Percentiles rank a stretch among this genome's conserved stretches.
phyloP scores from a whole-genome alignment of 306 rosid genomes.

The Ammopiptanthus mongolicus region DNA sequence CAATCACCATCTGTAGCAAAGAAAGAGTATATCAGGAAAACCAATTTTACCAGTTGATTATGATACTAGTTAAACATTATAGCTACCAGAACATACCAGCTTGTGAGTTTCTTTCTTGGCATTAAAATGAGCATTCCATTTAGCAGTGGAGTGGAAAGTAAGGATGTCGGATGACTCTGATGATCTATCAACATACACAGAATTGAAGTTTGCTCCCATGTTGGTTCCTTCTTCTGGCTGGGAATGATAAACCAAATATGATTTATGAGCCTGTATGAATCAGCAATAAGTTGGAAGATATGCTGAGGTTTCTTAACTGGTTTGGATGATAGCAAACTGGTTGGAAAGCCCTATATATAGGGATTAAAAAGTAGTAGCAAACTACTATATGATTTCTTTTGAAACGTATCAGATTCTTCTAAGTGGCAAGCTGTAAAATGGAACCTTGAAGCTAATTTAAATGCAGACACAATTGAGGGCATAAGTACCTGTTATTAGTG shows the following conservation, averaged over 20 bases:
- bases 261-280: not conserved
- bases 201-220: constrained; percentile 17
- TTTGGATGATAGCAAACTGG: constrained; percentile 7
- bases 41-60: not conserved
- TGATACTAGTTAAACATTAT: not conserved
- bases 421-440: constrained; percentile 22
- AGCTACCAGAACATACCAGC: constrained; percentile 45
- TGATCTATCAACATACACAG: constrained; percentile 12
- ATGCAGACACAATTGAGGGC: not conserved
- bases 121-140: constrained; percentile 35
- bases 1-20: constrained; percentile 59
- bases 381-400: not conserved
- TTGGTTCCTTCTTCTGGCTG: constrained; percentile 5
- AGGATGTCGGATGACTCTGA: constrained; percentile 19
- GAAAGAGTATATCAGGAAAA: not conserved
- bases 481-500: not conserved
- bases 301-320: not conserved
- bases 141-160: constrained; percentile 26
- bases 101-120: constrained; percentile 43
- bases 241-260: not conserved
- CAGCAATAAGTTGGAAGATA: constrained; percentile 1
- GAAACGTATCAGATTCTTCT: constrained; percentile 25
- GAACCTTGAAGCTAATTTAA: not conserved
- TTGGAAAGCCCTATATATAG: constrained; percentile 17
- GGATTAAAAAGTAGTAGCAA: not conserved